phyloP scores from a whole-genome alignment of 352 stramenopile species.

The Pythium sp. region DNA sequence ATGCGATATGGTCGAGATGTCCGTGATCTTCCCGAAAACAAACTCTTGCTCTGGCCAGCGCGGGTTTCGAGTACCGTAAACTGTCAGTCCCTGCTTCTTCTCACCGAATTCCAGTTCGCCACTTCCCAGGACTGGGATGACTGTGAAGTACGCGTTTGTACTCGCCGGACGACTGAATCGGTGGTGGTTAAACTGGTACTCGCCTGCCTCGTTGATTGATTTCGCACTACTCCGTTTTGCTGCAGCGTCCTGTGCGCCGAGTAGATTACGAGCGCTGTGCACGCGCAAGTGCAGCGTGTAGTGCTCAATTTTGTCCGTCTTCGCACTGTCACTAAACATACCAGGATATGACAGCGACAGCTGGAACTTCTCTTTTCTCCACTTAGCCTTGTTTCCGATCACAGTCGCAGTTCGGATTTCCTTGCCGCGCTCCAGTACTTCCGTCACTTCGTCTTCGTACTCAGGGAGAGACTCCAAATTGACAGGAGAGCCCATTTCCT shows the following conservation, averaged over 20 bases:
- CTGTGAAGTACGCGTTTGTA: slow-evolving; percentile 65
- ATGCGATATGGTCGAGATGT: slow-evolving; percentile 51
- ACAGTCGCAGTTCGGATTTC: slow-evolving; percentile 42
- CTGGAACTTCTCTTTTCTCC: slow-evolving; percentile 62
- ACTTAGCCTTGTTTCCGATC: slow-evolving; percentile 31
- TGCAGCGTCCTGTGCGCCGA: slow-evolving; percentile 14
- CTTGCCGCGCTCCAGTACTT: slow-evolving; percentile 35
- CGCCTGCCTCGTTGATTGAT: not conserved
- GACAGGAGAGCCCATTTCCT: not conserved
- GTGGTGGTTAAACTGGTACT: slow-evolving; percentile 14
- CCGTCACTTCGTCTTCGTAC: slow-evolving; percentile 47
- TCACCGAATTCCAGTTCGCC: slow-evolving; percentile 41
- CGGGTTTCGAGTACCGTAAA: slow-evolving; percentile 59
- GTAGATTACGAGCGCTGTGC: slow-evolving; percentile 36
- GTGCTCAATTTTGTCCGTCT: slow-evolving; percentile 24
- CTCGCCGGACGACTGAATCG: slow-evolving; percentile 13
- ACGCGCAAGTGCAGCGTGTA: slow-evolving; percentile 51
- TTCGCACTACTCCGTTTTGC: not conserved
- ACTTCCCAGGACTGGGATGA: slow-evolving; percentile 50
- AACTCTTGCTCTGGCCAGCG: slow-evolving; percentile 65
- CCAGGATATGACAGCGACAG: slow-evolving; percentile 63
- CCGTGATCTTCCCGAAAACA: slow-evolving; percentile 53
- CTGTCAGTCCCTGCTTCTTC: slow-evolving; percentile 58
- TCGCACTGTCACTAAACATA: slow-evolving; percentile 45
- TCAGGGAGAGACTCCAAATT: slow-evolving; percentile 12